Base-by-base conservation (phyloP, 768 basidiomycete species). In the Mycena alexandri region DNA sequence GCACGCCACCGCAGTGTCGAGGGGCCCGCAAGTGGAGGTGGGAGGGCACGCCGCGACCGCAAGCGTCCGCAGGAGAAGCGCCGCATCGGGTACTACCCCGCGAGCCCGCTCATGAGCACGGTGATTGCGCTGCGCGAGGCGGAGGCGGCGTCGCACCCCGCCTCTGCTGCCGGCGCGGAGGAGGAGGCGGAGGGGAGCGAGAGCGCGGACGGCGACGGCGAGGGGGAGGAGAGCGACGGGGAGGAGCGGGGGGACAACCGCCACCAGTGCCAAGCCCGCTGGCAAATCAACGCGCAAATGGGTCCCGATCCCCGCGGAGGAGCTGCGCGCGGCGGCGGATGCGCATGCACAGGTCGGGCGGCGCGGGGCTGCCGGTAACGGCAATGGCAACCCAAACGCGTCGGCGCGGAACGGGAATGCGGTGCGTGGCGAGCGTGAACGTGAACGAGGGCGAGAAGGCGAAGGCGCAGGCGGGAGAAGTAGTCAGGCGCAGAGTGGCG, bases 291-390 rank as follows among this genome's bases (percentile, higher is more conserved):
- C 52, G 54, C 62, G 70, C 19, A 87, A 86, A 74, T 87, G 86
- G 86, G 81, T 82, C 3, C 75, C 81, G 34, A 84, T 87, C 48
- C 85, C 86, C 1, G 79, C 85, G 1, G 77, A 80, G 50, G 86
- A 87, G 68, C 74, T 86, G 22, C 82, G 83, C 60, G 85, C 83
- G 16, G 81, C 84, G 21, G 79, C 81, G 25, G 83, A 85, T 34
- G 41, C 38, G 14, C 14, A n/a, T n/a, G n/a, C n/a, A n/a, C n/a
- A 13, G 36, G 41, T 19, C 12, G 38, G 33, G 22, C 11, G 41
- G 38, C 38, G 38, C 14, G 38, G 38, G 14, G n/a, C n/a, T n/a
- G n/a, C n/a, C n/a, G 22, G 41, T 16, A 56, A n/a, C 24, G 6
- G 6, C 6, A 29, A 29, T 29, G 29, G 3, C 3, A 29, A 29